Conservation (phyloP, 2,329 filamentous ascomycete genomes). For the Magnaporthales sp. region DNA sequence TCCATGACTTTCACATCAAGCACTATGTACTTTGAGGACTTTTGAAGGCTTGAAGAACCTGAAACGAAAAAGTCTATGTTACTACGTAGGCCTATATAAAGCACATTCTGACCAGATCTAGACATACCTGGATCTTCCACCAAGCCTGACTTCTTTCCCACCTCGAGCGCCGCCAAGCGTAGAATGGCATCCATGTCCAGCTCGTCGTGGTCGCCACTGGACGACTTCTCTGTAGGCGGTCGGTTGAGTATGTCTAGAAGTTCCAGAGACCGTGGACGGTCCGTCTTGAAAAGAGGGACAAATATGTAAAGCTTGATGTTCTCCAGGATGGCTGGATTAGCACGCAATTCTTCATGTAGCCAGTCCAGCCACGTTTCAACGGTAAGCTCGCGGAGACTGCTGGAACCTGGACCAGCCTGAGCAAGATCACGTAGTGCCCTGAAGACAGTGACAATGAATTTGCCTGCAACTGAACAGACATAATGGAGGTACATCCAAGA, state of each 20-base stretch:
- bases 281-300: slow-evolving; percentile 51
- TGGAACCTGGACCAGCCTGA: slow-evolving; percentile 11
- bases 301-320: slow-evolving; percentile 58
- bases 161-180: slow-evolving; percentile 58
- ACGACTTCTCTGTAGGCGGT: slow-evolving; percentile 27
- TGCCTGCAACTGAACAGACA: slow-evolving; percentile 51
- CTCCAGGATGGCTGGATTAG: slow-evolving; percentile 45
- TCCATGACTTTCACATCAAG: slow-evolving; percentile 6
- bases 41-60: slow-evolving; percentile 12
- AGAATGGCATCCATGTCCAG: slow-evolving; percentile 47
- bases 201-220: slow-evolving; percentile 16
- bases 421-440: slow-evolving; percentile 29
- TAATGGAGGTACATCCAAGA: slow-evolving; percentile 47
- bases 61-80: slow-evolving; percentile 9
- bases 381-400: slow-evolving; percentile 23
- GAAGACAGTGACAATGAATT: slow-evolving; percentile 51
- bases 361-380: slow-evolving; percentile 45
- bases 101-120: not conserved
- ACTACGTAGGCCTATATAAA: not conserved
- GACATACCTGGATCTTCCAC: slow-evolving; percentile 56
- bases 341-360: slow-evolving; percentile 40
- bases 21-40: slow-evolving; percentile 13
- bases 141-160: slow-evolving; percentile 61
- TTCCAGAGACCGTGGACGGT: slow-evolving; percentile 40
- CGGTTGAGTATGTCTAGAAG: slow-evolving; percentile 46